phyloP scores from a whole-genome alignment of 352 stramenopile genomes.

The Blastocystis sp. region DNA sequence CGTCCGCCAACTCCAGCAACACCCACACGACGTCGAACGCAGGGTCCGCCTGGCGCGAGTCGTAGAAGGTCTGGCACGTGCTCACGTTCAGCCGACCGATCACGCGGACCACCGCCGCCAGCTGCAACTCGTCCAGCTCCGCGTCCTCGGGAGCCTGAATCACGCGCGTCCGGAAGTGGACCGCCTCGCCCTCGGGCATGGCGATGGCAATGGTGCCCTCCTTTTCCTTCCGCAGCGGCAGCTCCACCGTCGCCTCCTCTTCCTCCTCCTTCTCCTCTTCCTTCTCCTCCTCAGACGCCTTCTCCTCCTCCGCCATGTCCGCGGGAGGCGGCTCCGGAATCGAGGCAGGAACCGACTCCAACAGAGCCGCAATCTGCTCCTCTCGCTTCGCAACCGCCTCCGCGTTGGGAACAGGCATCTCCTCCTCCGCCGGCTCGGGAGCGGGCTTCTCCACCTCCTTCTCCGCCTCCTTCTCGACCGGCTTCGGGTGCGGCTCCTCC shows the following conservation, averaged over 20 bases:
- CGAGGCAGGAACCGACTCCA: neutral
- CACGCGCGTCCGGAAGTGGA: neutral
- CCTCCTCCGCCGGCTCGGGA: neutral
- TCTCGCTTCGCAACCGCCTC: neutral
- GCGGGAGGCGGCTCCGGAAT: neutral
- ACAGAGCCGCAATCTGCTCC: slow-evolving; percentile 14
- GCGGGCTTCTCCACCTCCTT: neutral
- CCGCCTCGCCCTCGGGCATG: neutral
- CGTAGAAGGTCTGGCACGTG: slow-evolving; percentile 1
- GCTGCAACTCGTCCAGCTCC: neutral
- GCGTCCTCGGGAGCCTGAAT: neutral
- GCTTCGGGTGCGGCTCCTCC: neutral
- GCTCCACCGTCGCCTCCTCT: neutral
- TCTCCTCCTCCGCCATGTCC: neutral
- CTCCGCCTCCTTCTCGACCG: neutral
- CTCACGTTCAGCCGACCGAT: slow-evolving; percentile 28
- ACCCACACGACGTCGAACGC: neutral
- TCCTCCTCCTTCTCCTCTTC: neutral
- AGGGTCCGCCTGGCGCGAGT: neutral
- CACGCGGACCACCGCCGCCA: neutral
- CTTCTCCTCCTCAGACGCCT: neutral
- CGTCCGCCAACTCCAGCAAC: neutral
- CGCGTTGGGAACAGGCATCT: neutral
- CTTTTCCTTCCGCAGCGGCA: neutral
- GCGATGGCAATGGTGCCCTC: neutral